phyloP scores from a whole-genome alignment of 352 stramenopile species.

The Phytophthora fragariae region DNA sequence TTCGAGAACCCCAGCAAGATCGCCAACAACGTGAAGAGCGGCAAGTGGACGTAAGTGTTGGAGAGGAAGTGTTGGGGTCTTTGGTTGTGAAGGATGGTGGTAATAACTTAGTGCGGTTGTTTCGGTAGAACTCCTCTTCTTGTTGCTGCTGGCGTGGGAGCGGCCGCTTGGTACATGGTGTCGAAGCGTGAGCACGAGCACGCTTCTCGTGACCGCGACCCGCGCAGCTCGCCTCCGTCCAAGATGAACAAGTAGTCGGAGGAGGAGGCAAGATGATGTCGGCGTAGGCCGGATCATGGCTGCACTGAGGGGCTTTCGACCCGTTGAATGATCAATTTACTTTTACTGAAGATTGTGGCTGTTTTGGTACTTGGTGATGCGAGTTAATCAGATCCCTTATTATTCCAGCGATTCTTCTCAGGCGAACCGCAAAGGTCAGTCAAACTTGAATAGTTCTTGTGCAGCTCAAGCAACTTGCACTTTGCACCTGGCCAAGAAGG shows the following conservation, averaged over 20 bases:
- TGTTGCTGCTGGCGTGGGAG: slow-evolving; percentile 38
- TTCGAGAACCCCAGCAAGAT: slow-evolving; percentile 43
- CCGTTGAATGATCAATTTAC: background rate
- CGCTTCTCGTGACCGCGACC: slow-evolving; percentile 20
- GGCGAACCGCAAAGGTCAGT: too few species aligned
- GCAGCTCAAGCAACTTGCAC: too few species aligned
- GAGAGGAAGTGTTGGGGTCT: background rate
- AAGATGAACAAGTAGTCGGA: slow-evolving; percentile 37
- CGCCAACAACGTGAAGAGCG: slow-evolving; percentile 42
- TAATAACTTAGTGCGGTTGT: background rate
- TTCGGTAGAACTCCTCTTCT: slow-evolving; percentile 30
- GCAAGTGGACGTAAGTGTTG: slow-evolving; percentile 40
- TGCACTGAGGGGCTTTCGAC: background rate
- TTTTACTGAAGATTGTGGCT: background rate
- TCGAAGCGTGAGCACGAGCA: slow-evolving; percentile 30
- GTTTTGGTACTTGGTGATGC: too few species aligned
- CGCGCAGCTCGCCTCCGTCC: slow-evolving; percentile 30
- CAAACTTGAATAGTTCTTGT: too few species aligned
- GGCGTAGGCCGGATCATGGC: background rate
- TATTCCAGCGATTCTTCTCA: too few species aligned
- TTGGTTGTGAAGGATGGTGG: background rate
- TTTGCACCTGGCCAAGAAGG: too few species aligned
- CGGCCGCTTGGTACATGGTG: slow-evolving; percentile 42
- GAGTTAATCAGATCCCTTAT: too few species aligned
- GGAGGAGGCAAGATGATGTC: background rate